phyloP scores from a whole-genome alignment of 192 early-diverging fungal genomes.

The Linnemannia exigua region DNA sequence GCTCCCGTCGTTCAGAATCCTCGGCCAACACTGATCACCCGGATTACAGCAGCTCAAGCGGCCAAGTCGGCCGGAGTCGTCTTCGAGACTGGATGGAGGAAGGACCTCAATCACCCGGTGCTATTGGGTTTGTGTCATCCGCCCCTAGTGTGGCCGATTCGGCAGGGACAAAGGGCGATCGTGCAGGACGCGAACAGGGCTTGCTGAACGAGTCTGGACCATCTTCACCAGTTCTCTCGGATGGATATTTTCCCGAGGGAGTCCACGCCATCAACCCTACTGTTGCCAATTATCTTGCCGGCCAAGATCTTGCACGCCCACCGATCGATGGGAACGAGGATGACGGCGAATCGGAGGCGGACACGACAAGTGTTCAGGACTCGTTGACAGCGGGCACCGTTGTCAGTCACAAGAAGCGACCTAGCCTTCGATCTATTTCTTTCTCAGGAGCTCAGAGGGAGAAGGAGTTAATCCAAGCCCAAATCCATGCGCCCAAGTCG shows the following conservation, averaged over 20 bases:
- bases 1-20: constrained; percentile 40
- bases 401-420: constrained; percentile 25
- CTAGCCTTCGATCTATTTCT: constrained; percentile 41
- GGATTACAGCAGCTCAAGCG: constrained; percentile 20
- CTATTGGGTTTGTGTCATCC: constrained; percentile 18
- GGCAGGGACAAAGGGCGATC: constrained; percentile 34
- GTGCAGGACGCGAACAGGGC: constrained; percentile 28
- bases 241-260: constrained; percentile 50
- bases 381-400: constrained; percentile 9
- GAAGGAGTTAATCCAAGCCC: constrained; percentile 54
- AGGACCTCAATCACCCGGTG: constrained; percentile 16
- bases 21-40: constrained; percentile 35
- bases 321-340: constrained; percentile 35
- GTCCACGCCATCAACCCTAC: constrained; percentile 37
- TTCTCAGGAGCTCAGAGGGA: constrained; percentile 55
- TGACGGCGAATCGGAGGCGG: constrained; percentile 56
- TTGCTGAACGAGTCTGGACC: constrained; percentile 29
- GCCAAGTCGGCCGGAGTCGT: constrained; percentile 16
- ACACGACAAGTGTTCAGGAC: constrained; percentile 53
- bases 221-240: constrained; percentile 43
- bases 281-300: constrained; percentile 45
- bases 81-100: constrained; percentile 54
- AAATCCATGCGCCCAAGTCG: constrained; percentile 41
- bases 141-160: constrained; percentile 28
- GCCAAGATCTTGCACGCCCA: constrained; percentile 38